Base-by-base conservation (phyloP, 2,329 filamentous ascomycete species). In the Pyricularia grisea region DNA sequence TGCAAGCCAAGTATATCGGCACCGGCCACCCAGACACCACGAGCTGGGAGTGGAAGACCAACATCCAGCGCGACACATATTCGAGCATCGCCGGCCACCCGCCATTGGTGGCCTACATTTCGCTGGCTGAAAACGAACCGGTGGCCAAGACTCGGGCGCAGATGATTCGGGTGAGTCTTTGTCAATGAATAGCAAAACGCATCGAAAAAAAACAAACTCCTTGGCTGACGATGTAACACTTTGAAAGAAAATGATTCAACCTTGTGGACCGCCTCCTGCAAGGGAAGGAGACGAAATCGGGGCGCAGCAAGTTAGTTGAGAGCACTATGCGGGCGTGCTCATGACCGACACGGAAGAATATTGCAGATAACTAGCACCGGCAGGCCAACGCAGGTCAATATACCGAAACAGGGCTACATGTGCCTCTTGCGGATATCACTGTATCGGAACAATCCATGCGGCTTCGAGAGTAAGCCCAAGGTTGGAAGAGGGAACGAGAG, bases 1-100 rank as follows among this genome's bases (percentile, higher is more conserved):
- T 98, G 23, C 95, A 99, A 81, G 90, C 94, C 76, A 96, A 96
- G 76, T 97, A 95, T 83, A 86, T 99, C 75, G 95, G 95, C 74
- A 98, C 95, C 4, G 95, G 95, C 28, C 94, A 97, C 79, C 92
- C 94, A 63, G 95, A 99, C 82, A 98, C 94, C 17, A 97, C 93
- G 30, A 96, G 93, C 79, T 95, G 95, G 89, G 95, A 99, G 81
- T 99, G 94, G 93, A 91, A 91, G 67, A 94, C 92, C 70, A 99
- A 98, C 82, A 94, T 98, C 77, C 88, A 93, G 77, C 93, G 95
- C 78, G 95, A 99, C 82, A 96, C 91, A 27, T 94, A 94, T 77
- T 88, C 93, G 25, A 93, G 90, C 72, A 94, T 97, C 75, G 87
- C 95, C 72, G 95, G 95, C 25, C 95, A 99, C 78, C 92, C 93